phyloP scores from a whole-genome alignment of 2,329 filamentous ascomycete species.

The Diaporthe helianthi region DNA sequence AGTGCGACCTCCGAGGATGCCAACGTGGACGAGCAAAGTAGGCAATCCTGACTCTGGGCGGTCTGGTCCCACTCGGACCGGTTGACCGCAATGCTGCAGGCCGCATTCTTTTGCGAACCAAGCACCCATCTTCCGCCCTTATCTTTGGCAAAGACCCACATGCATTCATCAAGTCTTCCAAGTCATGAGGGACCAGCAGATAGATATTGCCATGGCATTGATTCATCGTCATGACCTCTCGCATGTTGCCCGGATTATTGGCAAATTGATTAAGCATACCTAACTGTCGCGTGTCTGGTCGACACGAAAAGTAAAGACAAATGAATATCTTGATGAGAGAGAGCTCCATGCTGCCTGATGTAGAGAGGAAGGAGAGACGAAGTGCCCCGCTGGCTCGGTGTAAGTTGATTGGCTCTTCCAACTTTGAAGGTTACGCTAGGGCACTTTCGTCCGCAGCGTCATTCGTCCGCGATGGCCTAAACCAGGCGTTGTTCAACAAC shows the following conservation, averaged over 20 bases:
- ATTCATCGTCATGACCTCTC: not conserved
- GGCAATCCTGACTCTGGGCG: conserved; percentile 11
- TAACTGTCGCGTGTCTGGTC: too few relatives aligned
- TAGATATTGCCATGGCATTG: not conserved
- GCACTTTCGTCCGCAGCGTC: not conserved
- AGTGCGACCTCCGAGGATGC: not conserved
- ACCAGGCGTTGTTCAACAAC: not conserved
- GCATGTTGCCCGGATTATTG: too few relatives aligned
- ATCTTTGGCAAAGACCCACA: not conserved
- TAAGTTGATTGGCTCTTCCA: conserved; percentile 26
- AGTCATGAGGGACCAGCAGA: not conserved
- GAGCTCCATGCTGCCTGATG: not conserved
- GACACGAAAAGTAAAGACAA: not conserved
- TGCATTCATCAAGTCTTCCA: too few relatives aligned
- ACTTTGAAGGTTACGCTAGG: too few relatives aligned
- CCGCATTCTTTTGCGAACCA: not conserved
- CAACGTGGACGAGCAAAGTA: not conserved
- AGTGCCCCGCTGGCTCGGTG: not conserved
- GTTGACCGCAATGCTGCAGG: not conserved
- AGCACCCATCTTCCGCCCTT: not conserved
- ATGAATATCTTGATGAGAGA: not conserved
- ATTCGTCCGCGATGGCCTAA: not conserved
- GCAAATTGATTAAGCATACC: not conserved
- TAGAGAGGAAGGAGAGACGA: not conserved
- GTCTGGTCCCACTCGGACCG: not conserved